These are phyloP conservation scores for Pseudopyrenochaeta lycopersici DNA, from an alignment of 2,329 filamentous ascomycete species.

Conservation along the genomic window DNA sequence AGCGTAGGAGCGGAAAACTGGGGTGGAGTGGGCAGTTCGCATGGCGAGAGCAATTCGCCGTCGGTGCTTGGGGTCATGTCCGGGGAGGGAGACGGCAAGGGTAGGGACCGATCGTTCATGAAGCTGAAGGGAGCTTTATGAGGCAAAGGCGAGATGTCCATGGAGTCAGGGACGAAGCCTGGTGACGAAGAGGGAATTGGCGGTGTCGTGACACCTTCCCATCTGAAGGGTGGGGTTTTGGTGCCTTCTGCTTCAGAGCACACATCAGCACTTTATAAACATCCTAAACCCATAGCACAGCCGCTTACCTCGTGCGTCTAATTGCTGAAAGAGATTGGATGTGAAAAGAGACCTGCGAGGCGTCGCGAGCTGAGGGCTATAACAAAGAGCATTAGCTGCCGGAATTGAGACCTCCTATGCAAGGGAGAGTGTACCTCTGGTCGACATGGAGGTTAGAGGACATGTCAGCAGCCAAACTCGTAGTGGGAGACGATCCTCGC, in stretches of 20 bases:
- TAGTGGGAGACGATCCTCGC: constrained; percentile 87
- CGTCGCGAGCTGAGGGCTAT: constrained; percentile 81
- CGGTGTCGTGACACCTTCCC: constrained; percentile 81
- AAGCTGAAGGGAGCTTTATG: constrained; percentile 79
- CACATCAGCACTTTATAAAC: constrained; percentile 38
- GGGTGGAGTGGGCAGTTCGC: constrained; percentile 38
- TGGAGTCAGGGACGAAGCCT: constrained; percentile 73
- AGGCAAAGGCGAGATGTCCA: constrained; percentile 91
- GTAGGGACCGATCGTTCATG: constrained; percentile 68
- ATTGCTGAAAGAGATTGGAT: constrained; percentile 69
- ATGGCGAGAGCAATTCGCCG: constrained; percentile 54
- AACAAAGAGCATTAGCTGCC: constrained; percentile 52
- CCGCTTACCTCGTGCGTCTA: constrained; percentile 68
- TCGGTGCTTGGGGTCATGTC: constrained; percentile 57
- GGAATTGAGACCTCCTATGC: constrained; percentile 22
- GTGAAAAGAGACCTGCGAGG: constrained; percentile 87
- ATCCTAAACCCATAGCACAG: constrained; percentile 18
- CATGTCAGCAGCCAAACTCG: constrained; percentile 89
- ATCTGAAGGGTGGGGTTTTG: constrained; percentile 55
- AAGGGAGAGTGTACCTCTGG: constrained; percentile 73
- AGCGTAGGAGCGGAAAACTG: constrained; percentile 34
- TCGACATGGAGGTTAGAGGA: constrained; percentile 98
- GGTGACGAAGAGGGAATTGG: constrained; percentile 87
- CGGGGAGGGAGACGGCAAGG: constrained; percentile 76
- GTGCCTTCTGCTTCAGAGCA: constrained; percentile 48